A percentile compares a stretch with the other conserved stretches of the same genome.
phyloP scores from a whole-genome alignment of 352 stramenopile genomes.

The Phytophthora capsici region DNA sequence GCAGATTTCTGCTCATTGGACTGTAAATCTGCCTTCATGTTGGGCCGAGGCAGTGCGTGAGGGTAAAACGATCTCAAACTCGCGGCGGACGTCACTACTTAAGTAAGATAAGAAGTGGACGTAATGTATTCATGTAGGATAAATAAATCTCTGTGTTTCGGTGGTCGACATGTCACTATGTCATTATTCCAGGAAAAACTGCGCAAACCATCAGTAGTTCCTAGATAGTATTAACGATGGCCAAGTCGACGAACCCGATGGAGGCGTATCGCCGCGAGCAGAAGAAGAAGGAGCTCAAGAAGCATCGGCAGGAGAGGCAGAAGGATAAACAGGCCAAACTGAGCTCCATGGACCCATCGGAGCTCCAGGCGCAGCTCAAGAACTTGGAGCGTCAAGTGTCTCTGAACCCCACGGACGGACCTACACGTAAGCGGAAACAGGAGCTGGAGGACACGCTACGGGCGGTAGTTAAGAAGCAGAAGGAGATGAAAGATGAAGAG shows the following conservation, averaged over 20 bases:
- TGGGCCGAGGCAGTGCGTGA: slow-evolving; percentile 28
- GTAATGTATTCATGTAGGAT: not conserved
- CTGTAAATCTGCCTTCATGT: slow-evolving; percentile 51
- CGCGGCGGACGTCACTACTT: not conserved
- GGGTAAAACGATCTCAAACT: no score
- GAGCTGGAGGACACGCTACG: slow-evolving; percentile 79
- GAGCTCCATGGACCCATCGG: slow-evolving; percentile 55
- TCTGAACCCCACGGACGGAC: slow-evolving; percentile 68
- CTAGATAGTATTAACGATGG: slow-evolving; percentile 45
- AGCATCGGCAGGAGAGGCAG: slow-evolving; percentile 65
- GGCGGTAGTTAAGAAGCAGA: slow-evolving; percentile 72
- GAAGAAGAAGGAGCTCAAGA: slow-evolving; percentile 90
- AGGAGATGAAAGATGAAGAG: slow-evolving; percentile 61
- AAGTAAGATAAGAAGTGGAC: not conserved
- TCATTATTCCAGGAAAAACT: not conserved
- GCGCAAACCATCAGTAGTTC: not conserved
- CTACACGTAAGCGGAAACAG: slow-evolving; percentile 76
- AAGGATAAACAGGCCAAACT: slow-evolving; percentile 71
- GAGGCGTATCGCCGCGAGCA: slow-evolving; percentile 76
- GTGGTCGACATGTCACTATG: not conserved
- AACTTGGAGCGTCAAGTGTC: slow-evolving; percentile 66
- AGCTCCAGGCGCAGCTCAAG: slow-evolving; percentile 68
- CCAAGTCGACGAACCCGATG: slow-evolving; percentile 73
- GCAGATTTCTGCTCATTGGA: slow-evolving; percentile 47
- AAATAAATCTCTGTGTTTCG: not conserved